Evolutionary conservation across 2,329 filamentous ascomycete species (phyloP), one percentile per base, ranked within the genome.

Genomic region (Fusarium graminum): DNA sequence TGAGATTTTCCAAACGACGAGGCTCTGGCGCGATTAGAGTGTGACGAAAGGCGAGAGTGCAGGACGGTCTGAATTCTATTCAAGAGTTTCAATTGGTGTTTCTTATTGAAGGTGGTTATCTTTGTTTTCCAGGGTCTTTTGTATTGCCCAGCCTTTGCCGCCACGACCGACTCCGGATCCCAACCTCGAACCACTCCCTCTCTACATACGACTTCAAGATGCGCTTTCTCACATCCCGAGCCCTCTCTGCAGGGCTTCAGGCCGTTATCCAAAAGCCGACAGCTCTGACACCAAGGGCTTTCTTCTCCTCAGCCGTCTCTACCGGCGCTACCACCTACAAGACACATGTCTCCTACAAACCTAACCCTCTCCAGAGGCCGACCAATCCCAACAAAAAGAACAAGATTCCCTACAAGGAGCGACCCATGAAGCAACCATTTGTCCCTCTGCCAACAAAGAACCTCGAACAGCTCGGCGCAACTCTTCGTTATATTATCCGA

Each of bases 401-500:
- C 43, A 75, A 72, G 52, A 72, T 75, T 46, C 61, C 68, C 22
- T 66, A 70, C 32, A 67, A 68, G 29, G 55, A 69, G 41, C 70
- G 71, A 8, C 67, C 65, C 29, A 55, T 72, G 6, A 70, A 70
- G 55, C 75, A 71, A 14, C 57, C 67, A 7, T 71, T 75, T 41
- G 59, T 71, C 7, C 75, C 76, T 17, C 70, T 71, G 2, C 75
- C 77, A 6, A 67, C 74, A 11, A 77, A 76, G 52, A 72, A 75
- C 1, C 46, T 60, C 10, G 70, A 76, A 34, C 69, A 78, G 46
- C 70, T 79, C 39, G 56, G 58, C 13, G 64, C 66, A 13, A 47
- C 65, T 13, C 58, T 70, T 25, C 85, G 87, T 12, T 97, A 93
- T 81, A 85, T 89, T 72, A 85, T 98, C 67, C 82, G 83, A 50